phyloP scores from a whole-genome alignment of 2,329 filamentous ascomycete species.

The Venturia aucupariae region DNA sequence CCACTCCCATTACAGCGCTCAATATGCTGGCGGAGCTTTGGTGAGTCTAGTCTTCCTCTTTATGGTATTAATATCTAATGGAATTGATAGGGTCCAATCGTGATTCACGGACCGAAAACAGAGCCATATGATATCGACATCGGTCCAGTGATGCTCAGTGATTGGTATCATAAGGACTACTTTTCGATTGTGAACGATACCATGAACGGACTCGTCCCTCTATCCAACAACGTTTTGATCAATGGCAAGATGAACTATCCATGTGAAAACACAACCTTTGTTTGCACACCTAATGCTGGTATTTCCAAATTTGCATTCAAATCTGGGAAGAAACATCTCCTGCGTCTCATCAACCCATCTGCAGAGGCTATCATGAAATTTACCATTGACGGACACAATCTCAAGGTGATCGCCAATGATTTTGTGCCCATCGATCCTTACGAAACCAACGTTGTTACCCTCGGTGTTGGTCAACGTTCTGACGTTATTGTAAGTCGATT shows the following conservation, averaged over 20 bases:
- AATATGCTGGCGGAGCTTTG: slow-evolving; percentile 23
- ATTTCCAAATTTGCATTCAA: slow-evolving; percentile 30
- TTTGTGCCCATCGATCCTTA: slow-evolving; percentile 35
- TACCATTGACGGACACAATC: slow-evolving; percentile 34
- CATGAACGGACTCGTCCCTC: slow-evolving; percentile 15
- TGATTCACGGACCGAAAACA: slow-evolving; percentile 22
- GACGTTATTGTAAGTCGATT: slow-evolving; percentile 31
- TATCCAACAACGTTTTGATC: slow-evolving; percentile 17
- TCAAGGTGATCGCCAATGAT: slow-evolving; percentile 36
- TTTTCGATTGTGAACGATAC: slow-evolving; percentile 17
- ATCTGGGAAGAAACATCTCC: slow-evolving; percentile 31
- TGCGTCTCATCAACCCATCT: slow-evolving; percentile 35
- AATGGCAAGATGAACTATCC: slow-evolving; percentile 24
- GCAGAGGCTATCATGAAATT: slow-evolving; percentile 35
- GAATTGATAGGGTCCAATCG: slow-evolving; percentile 19
- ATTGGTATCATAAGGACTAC: slow-evolving; percentile 21
- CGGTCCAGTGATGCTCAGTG: slow-evolving; percentile 21
- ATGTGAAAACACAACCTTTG: slow-evolving; percentile 19
- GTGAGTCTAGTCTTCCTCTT: not conserved
- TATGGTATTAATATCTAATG: not conserved
- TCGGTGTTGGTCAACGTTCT: slow-evolving; percentile 34
- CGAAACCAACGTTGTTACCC: slow-evolving; percentile 28
- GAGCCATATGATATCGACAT: slow-evolving; percentile 22
- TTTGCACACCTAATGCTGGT: slow-evolving; percentile 21
- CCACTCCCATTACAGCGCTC: slow-evolving; percentile 22